phyloP scores from a whole-genome alignment of 306 rosid species.

The Vicia sativa region DNA sequence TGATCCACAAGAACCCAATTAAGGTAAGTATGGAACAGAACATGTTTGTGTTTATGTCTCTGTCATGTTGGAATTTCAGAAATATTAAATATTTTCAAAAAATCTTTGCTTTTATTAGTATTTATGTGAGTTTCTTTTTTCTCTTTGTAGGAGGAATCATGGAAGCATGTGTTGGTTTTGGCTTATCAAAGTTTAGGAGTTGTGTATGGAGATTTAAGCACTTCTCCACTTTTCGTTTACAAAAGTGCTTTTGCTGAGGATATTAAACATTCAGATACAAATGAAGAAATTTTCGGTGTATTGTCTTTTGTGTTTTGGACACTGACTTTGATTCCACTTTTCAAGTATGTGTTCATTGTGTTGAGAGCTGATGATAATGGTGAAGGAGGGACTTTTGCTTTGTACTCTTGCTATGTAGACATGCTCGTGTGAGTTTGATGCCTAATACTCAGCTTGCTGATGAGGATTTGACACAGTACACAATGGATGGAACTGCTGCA shows the following conservation, averaged over 20 bases:
- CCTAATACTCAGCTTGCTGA: slow-evolving; percentile 93
- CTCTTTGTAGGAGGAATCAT: slow-evolving; percentile 74
- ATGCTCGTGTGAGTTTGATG: slow-evolving; percentile 78
- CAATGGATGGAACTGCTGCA: slow-evolving; percentile 58
- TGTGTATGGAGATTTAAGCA: slow-evolving; percentile 92
- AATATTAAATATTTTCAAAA: slow-evolving; percentile 1
- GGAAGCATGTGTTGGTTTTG: slow-evolving; percentile 80
- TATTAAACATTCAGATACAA: slow-evolving; percentile 81
- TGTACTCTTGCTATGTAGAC: slow-evolving; percentile 87
- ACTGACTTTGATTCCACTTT: slow-evolving; percentile 73
- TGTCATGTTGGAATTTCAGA: neutral
- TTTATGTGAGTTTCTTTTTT: slow-evolving; percentile 21
- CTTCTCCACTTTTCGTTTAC: slow-evolving; percentile 91
- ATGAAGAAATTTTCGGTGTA: slow-evolving; percentile 93
- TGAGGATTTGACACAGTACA: slow-evolving; percentile 80
- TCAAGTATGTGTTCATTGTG: slow-evolving; percentile 93
- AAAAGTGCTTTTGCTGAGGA: slow-evolving; percentile 92
- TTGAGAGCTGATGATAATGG: slow-evolving; percentile 97
- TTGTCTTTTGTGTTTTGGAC: slow-evolving; percentile 96
- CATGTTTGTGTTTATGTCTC: slow-evolving; percentile 4
- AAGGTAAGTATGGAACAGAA: slow-evolving; percentile 55
- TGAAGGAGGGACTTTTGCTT: slow-evolving; percentile 96
- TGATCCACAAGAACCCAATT: slow-evolving; percentile 50
- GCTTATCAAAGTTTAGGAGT: slow-evolving; percentile 97
- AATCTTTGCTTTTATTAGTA: slow-evolving; percentile 39